Evolutionary conservation across 2,329 filamentous ascomycete species (phyloP), one percentile per base, ranked within the genome.

Genomic region (Colletotrichum tabaci): DNA sequence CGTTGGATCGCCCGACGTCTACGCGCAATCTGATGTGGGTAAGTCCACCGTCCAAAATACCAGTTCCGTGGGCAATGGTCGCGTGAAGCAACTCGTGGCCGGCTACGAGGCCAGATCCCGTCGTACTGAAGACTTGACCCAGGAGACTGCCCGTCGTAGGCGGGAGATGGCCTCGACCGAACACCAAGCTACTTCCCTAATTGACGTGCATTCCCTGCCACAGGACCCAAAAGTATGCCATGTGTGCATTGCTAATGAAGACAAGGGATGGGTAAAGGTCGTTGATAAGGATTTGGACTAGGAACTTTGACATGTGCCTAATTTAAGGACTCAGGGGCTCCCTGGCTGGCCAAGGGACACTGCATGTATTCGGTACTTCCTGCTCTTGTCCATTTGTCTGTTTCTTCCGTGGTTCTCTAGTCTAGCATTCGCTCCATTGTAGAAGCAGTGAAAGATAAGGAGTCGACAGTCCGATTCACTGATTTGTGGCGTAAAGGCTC

Each of bases 11-110:
- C 12, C 50, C 10, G 40, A 46, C 5, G 21, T 44, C 3, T 16
- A 61, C 15, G 10, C 15, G 18, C 46, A 26, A 2, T 60, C 30
- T 10, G 7, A 23, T 4, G 5, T n/a, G 44, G 40, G 46, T n/a
- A 42, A 46, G 21, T 18, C 10, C 52, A 18, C 16, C 18, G 2
- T 44, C 21, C 6, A n/a, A 26, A 26, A 38, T 8, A 5, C 38
- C 12, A 12, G 40, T 0, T 68, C 58, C 1, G 30, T 53, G 6
- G 58, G 47, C 2, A 26, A 42, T 16, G 44, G 65, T 1, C 65
- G 30, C 18, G 65, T 71, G n/a, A 53, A 61, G 47, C 7, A 64
- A 23, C 57, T 72, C 2, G 53, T 72, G 16, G 65, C 69, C 23
- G 40, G 42, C 26, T 64, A 64, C 15, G 69, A 72, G n/a, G 65